These are phyloP conservation scores for Phytopythium montanum DNA, from an alignment of 352 stramenopile genomes.

Conservation along the genomic window DNA sequence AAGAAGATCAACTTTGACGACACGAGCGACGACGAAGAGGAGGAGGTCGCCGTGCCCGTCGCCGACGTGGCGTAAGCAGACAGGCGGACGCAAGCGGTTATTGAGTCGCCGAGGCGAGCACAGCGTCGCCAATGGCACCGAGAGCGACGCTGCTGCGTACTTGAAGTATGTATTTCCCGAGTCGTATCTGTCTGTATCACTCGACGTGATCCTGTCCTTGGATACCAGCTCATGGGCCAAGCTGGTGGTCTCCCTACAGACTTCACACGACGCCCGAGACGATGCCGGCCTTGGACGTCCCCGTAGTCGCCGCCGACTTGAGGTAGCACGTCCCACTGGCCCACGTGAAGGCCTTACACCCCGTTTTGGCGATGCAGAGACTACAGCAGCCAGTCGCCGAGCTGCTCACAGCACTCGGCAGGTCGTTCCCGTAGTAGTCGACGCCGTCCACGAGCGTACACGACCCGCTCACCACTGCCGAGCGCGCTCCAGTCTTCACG, in stretches of 20 bases:
- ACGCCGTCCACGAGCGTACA: slow-evolving; percentile 25
- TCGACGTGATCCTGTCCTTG: background rate
- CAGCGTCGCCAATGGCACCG: background rate
- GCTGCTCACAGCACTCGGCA: slow-evolving; percentile 16
- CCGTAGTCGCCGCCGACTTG: slow-evolving; percentile 26
- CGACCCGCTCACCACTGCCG: slow-evolving; percentile 6
- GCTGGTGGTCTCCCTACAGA: too few species aligned
- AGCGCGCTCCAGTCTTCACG: slow-evolving; percentile 13
- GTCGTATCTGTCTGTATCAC: background rate
- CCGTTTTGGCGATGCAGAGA: slow-evolving; percentile 19
- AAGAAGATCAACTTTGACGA: slow-evolving; percentile 39
- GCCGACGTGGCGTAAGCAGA: background rate
- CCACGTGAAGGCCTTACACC: slow-evolving; percentile 55
- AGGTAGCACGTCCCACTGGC: slow-evolving; percentile 56
- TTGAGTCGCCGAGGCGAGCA: background rate
- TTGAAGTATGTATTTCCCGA: background rate
- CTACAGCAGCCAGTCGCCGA: slow-evolving; percentile 18
- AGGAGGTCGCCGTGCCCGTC: slow-evolving; percentile 12
- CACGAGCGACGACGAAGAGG: slow-evolving; percentile 26
- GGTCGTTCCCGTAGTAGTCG: slow-evolving; percentile 35
- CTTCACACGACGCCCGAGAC: slow-evolving; percentile 24
- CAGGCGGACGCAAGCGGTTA: background rate
- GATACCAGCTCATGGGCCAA: background rate
- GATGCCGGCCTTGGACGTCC: slow-evolving; percentile 12
- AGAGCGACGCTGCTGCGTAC: background rate